phyloP scores from a whole-genome alignment of 2,329 filamentous ascomycete species.

The Sarocladium kiliense region DNA sequence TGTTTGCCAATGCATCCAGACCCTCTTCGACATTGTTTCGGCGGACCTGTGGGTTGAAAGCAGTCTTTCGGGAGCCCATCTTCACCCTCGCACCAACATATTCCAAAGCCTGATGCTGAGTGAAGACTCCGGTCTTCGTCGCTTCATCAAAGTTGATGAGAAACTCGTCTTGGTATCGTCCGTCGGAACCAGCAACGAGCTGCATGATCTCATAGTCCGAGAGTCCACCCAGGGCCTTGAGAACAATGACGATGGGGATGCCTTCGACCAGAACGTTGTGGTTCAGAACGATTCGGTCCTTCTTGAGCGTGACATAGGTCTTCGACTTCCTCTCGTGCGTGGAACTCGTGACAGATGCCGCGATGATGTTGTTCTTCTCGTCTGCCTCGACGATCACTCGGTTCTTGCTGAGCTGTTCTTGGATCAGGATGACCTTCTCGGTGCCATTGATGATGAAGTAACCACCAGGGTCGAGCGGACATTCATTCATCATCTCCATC shows the following conservation, averaged over 20 bases:
- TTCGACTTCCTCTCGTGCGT: constrained; percentile 98
- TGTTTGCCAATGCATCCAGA: constrained; percentile 83
- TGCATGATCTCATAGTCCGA: constrained; percentile 94
- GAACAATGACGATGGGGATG: constrained; percentile 87
- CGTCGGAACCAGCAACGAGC: constrained; percentile 82
- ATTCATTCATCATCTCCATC: constrained; percentile 93
- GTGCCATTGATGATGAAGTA: constrained; percentile 98
- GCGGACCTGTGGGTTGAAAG: constrained; percentile 49
- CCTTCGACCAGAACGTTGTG: constrained; percentile 93
- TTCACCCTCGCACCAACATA: constrained; percentile 85
- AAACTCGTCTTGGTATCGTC: constrained; percentile 89
- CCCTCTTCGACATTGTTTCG: constrained; percentile 87
- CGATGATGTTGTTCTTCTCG: constrained; percentile 86
- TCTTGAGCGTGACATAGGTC: constrained; percentile 91
- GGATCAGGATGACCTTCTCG: constrained; percentile 97
- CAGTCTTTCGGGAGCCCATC: constrained; percentile 67
- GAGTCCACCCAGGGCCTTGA: constrained; percentile 90
- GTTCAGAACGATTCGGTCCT: constrained; percentile 80
- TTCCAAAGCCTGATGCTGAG: constrained; percentile 92
- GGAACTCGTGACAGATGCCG: constrained; percentile 94
- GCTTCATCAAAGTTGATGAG: constrained; percentile 93
- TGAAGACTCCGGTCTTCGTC: constrained; percentile 76
- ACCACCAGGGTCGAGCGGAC: constrained; percentile 89
- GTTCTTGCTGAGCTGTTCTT: constrained; percentile 99
- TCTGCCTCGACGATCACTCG: constrained; percentile 95